A percentile compares a stretch with the other conserved stretches of the same genome.
phyloP scores from a whole-genome alignment of 164 flowering plant species.

The Vitis cinerea region DNA sequence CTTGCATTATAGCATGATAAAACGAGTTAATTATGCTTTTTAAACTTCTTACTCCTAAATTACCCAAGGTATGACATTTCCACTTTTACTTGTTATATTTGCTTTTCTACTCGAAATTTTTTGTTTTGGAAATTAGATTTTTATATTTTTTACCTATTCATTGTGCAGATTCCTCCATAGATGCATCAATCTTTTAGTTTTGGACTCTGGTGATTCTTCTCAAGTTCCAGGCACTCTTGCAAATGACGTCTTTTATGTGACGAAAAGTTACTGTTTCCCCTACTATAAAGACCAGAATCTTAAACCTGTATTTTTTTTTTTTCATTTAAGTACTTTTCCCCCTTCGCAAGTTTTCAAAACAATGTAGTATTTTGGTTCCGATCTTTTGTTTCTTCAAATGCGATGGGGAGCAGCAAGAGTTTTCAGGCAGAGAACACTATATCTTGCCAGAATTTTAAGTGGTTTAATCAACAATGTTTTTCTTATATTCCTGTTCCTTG shows the following conservation, averaged over 20 bases:
- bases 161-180: constrained; percentile 53
- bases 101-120: constrained; percentile 3
- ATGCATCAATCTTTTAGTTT: constrained; percentile 48
- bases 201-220: constrained; percentile 60
- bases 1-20: neutral
- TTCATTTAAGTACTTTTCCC: constrained; percentile 7
- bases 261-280: constrained; percentile 28
- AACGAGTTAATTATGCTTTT: neutral
- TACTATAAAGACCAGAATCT: constrained; percentile 29
- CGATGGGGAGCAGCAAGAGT: constrained; percentile 16
- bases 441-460: constrained; percentile 2
- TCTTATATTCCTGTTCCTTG: constrained; percentile 2
- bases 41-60: neutral
- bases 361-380: constrained; percentile 12
- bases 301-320: constrained; percentile 31
- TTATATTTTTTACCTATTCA: constrained; percentile 32
- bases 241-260: constrained; percentile 37
- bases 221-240: constrained; percentile 47
- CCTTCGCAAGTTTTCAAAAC: constrained; percentile 18
- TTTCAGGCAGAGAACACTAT: constrained; percentile 14
- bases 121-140: constrained; percentile 25
- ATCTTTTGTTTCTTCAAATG: constrained; percentile 13
- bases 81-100: neutral
- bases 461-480: neutral
- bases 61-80: constrained; percentile 4